A percentile compares a stretch with the other conserved stretches of the same genome.
phyloP scores from a whole-genome alignment of 805 yeast genomes.

The Candida qinlingensis region DNA sequence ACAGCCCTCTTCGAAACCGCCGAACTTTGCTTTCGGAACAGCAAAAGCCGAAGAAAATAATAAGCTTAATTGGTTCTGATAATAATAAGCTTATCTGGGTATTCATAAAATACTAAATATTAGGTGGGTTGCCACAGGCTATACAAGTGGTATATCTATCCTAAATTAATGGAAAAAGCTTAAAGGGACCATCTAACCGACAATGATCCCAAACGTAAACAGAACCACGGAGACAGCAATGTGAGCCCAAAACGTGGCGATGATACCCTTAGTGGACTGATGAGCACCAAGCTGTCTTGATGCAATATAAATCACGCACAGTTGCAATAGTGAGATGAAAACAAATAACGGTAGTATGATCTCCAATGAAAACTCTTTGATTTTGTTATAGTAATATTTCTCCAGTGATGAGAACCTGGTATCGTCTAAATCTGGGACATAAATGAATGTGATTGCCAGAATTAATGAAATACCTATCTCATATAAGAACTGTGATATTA shows the following conservation, averaged over 20 bases:
- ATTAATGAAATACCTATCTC: conserved; percentile 32
- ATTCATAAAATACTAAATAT: no score
- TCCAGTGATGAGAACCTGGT: conserved; percentile 26
- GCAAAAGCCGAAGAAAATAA: no score
- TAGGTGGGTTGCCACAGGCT: no score
- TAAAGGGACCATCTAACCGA: neutral
- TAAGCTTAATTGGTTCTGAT: no score
- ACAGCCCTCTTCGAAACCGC: no score
- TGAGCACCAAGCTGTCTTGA: neutral
- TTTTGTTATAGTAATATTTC: conserved; percentile 29
- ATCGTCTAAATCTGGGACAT: conserved; percentile 31
- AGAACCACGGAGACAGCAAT: neutral
- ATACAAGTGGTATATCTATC: no score
- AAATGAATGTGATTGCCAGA: conserved; percentile 35
- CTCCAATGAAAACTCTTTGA: conserved; percentile 25
- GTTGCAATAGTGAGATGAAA: conserved; percentile 9
- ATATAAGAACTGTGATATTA: conserved; percentile 13
- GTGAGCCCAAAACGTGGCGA: conserved; percentile 1
- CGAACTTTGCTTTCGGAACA: no score
- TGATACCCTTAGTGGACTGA: neutral
- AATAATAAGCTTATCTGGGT: no score
- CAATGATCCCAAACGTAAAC: neutral
- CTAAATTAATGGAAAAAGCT: no score
- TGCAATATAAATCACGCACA: neutral
- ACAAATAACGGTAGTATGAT: conserved; percentile 29